Evolutionary conservation across 805 yeast species (phyloP).

Genomic region (Blastobotrys mokoenaii): DNA sequence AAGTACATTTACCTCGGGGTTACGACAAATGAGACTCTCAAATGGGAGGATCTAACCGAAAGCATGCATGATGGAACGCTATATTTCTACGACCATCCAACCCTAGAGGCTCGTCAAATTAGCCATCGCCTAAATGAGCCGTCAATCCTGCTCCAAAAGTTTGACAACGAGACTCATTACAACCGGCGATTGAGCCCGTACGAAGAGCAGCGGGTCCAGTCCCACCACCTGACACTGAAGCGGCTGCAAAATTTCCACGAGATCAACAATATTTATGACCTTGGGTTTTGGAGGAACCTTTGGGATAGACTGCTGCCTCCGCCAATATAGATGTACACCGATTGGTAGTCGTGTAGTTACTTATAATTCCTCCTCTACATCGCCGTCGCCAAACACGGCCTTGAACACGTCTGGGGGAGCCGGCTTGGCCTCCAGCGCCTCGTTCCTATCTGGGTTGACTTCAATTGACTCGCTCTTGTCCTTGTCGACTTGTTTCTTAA

Average conservation of each 20-base stretch:
- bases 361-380: slow-evolving; percentile 6
- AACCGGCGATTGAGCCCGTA: slow-evolving; percentile 23
- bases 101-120: slow-evolving; percentile 8
- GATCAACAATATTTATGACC: slow-evolving; percentile 33
- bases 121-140: slow-evolving; percentile 10
- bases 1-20: slow-evolving; percentile 52
- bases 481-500: background rate
- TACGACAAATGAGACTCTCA: slow-evolving; percentile 66
- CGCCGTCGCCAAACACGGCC: slow-evolving; percentile 18
- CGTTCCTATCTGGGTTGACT: slow-evolving; percentile 13
- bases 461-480: slow-evolving; percentile 1
- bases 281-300: slow-evolving; percentile 26
- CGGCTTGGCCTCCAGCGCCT: slow-evolving; percentile 12
- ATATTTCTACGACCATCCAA: slow-evolving; percentile 22
- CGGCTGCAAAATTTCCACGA: slow-evolving; percentile 22
- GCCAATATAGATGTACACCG: background rate
- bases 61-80: slow-evolving; percentile 37
- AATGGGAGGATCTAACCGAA: slow-evolving; percentile 60
- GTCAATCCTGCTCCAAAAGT: slow-evolving; percentile 22
- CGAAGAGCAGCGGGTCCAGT: slow-evolving; percentile 22
- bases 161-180: slow-evolving; percentile 12
- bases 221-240: slow-evolving; percentile 14
- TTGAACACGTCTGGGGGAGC: slow-evolving; percentile 20
- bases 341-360: no score
- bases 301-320: slow-evolving; percentile 11